Percentiles rank a stretch among this genome's conserved stretches.
Evolutionary conservation across 345 rosid species (phyloP).

Genomic region (Salix purpurea): DNA sequence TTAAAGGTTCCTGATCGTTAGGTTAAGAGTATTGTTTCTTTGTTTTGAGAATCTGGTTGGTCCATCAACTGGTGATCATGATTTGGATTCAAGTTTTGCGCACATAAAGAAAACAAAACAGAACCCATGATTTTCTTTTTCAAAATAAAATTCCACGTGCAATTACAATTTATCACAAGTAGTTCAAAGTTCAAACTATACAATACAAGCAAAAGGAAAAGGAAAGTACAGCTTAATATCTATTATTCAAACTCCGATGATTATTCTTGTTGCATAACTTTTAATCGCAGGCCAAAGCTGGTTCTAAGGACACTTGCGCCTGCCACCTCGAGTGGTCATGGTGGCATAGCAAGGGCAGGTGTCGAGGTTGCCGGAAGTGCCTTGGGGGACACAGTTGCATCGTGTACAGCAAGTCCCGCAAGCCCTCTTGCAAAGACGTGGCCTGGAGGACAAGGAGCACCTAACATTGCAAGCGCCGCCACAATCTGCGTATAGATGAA

Average conservation of each 20-base stretch:
- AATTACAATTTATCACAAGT: neutral
- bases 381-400: slow-evolving; percentile 30
- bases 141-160: no score
- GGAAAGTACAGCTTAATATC: neutral
- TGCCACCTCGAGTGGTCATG: slow-evolving; percentile 29
- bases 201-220: neutral
- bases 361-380: slow-evolving; percentile 28
- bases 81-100: neutral
- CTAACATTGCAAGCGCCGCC: slow-evolving; percentile 17
- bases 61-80: neutral
- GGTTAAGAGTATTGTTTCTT: no score
- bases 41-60: no score
- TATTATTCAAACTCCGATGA: neutral
- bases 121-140: no score
- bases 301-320: slow-evolving; percentile 22
- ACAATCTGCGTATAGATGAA: neutral
- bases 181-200: neutral
- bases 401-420: slow-evolving; percentile 29
- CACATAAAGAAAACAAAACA: neutral
- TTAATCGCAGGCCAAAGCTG: neutral
- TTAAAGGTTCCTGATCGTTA: no score
- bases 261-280: neutral
- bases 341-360: slow-evolving; percentile 28
- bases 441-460: slow-evolving; percentile 24
- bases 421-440: slow-evolving; percentile 26